Conservation (phyloP, 202 grass and related monocot species). For the Carex sylvatica region DNA sequence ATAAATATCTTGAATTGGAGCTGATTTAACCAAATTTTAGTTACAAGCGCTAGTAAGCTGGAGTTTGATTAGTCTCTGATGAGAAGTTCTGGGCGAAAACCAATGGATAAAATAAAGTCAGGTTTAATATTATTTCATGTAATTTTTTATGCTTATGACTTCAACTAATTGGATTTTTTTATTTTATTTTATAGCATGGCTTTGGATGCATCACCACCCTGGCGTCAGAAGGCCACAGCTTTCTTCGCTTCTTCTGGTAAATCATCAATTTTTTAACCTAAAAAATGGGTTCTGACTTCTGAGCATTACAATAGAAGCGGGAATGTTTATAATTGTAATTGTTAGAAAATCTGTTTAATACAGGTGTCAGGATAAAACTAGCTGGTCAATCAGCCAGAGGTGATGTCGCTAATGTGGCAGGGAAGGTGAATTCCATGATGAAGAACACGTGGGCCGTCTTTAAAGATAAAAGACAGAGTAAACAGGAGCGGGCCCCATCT, state of each 20-base stretch:
- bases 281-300: too few species aligned
- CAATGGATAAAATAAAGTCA: background rate
- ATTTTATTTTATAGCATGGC: constrained; percentile 29
- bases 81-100: background rate
- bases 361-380: constrained; percentile 77
- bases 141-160: background rate
- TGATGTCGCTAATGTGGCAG: constrained; percentile 70
- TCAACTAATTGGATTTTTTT: background rate
- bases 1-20: background rate
- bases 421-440: constrained; percentile 75
- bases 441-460: constrained; percentile 75
- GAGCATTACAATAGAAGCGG: background rate
- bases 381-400: constrained; percentile 79
- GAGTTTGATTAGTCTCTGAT: background rate
- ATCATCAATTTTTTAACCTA: background rate
- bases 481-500: constrained; percentile 24
- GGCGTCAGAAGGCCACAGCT: constrained; percentile 59
- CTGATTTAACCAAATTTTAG: background rate
- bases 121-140: background rate
- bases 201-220: constrained; percentile 44
- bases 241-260: constrained; percentile 78
- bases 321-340: background rate
- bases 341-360: background rate
- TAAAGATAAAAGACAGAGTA: constrained; percentile 65
- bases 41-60: background rate